These are phyloP conservation scores for Colletotrichum orbiculare DNA, from an alignment of 2,329 filamentous ascomycete genomes.

Conservation along the genomic window DNA sequence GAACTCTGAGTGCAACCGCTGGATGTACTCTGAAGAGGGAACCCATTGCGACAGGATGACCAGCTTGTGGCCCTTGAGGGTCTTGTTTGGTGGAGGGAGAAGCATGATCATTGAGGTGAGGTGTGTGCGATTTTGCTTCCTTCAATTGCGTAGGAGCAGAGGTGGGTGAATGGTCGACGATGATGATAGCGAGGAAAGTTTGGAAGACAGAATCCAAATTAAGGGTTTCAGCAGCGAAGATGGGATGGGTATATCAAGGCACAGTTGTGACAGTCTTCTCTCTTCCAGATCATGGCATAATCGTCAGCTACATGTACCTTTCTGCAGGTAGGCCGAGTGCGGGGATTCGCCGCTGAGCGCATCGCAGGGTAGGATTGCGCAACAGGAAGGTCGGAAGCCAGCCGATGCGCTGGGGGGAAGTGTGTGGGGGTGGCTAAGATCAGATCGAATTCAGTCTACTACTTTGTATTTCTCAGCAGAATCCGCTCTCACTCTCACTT, in stretches of 20 bases:
- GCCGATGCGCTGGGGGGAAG: conserved; percentile 12
- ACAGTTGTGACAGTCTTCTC: background rate
- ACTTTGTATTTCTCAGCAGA: too few species aligned
- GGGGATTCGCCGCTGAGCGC: conserved; percentile 28
- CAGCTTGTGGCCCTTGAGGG: conserved; percentile 57
- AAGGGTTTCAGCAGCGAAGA: conserved; percentile 14
- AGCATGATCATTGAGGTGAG: conserved; percentile 26
- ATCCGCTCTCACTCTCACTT: background rate
- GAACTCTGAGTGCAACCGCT: conserved; percentile 51
- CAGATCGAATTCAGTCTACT: too few species aligned
- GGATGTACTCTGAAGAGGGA: conserved; percentile 47
- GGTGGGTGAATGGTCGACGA: background rate
- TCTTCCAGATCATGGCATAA: background rate
- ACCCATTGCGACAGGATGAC: conserved; percentile 51
- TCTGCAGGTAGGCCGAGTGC: conserved; percentile 1
- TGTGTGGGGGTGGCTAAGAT: conserved; percentile 4
- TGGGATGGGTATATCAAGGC: background rate
- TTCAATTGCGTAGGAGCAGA: too few species aligned
- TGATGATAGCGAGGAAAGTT: background rate
- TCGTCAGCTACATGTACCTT: conserved; percentile 1
- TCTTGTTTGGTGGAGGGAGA: conserved; percentile 29
- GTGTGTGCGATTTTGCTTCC: background rate
- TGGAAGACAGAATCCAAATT: background rate
- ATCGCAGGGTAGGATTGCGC: conserved; percentile 33
- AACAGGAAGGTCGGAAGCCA: conserved; percentile 32